phyloP scores from a whole-genome alignment of 805 yeast genomes.

The Wickerhamomyces alni region DNA sequence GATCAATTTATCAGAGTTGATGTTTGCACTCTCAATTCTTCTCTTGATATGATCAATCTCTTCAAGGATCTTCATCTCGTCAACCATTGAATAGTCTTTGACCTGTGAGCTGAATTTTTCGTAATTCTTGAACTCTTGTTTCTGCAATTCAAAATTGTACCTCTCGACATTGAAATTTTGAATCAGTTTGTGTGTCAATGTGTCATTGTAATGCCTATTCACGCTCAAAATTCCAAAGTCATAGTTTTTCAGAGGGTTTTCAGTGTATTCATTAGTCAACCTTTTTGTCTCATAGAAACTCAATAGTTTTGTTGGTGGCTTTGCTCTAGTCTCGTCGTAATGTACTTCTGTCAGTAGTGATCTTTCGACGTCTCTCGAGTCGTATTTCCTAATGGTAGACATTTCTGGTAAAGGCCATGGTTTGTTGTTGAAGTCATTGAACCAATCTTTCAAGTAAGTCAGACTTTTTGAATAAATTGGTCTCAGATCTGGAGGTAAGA shows the following conservation, averaged over 20 bases:
- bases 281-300: slow-evolving; percentile 54
- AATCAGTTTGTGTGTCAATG: slow-evolving; percentile 59
- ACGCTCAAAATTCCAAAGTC: slow-evolving; percentile 46
- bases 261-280: slow-evolving; percentile 57
- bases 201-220: slow-evolving; percentile 30
- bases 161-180: slow-evolving; percentile 47
- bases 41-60: slow-evolving; percentile 39
- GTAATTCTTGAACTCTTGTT: slow-evolving; percentile 41
- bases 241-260: slow-evolving; percentile 59
- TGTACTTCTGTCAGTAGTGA: slow-evolving; percentile 70
- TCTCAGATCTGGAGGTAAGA: slow-evolving; percentile 70
- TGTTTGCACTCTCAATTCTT: slow-evolving; percentile 25
- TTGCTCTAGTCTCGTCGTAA: slow-evolving; percentile 33
- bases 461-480: slow-evolving; percentile 69
- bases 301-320: slow-evolving; percentile 38
- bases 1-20: slow-evolving; percentile 25
- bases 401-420: slow-evolving; percentile 81
- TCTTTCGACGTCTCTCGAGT: slow-evolving; percentile 71
- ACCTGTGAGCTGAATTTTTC: slow-evolving; percentile 36
- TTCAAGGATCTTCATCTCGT: slow-evolving; percentile 37
- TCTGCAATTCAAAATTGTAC: slow-evolving; percentile 35
- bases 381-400: slow-evolving; percentile 54
- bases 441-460: slow-evolving; percentile 56
- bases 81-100: slow-evolving; percentile 34
- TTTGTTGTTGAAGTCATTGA: slow-evolving; percentile 33